Evolutionary conservation across 495 filamentous ascomycete genomes (phyloP).

Genomic region (Xylaria longipes): DNA sequence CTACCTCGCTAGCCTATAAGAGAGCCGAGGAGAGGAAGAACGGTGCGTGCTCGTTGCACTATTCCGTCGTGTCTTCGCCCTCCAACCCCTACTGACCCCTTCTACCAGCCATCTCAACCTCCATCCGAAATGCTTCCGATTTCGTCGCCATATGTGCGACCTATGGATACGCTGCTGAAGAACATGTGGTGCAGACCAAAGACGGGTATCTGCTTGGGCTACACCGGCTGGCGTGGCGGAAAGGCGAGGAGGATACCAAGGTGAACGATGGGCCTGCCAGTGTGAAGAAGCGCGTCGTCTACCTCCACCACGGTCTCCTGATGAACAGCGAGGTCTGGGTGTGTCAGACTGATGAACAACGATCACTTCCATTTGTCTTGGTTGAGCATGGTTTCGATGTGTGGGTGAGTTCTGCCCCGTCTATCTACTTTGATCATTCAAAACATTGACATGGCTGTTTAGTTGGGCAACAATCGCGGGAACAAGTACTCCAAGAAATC

Average conservation of each 20-base stretch:
- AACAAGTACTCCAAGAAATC: conserved; percentile 99
- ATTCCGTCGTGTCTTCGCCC: neutral
- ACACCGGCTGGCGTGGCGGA: conserved; percentile 82
- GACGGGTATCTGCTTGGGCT: conserved; percentile 94
- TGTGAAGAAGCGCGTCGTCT: conserved; percentile 83
- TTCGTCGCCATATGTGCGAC: conserved; percentile 90
- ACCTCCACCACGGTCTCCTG: conserved; percentile 92
- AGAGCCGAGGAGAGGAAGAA: conserved; percentile 65
- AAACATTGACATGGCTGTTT: conserved; percentile 14
- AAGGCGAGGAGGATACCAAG: conserved; percentile 74
- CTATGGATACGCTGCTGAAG: conserved; percentile 90
- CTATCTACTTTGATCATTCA: neutral
- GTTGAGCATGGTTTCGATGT: conserved; percentile 96
- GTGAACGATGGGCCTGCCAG: conserved; percentile 77
- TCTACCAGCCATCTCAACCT: conserved; percentile 53
- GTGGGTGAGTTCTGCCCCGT: conserved; percentile 67
- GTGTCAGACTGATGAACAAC: conserved; percentile 83
- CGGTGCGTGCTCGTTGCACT: conserved; percentile 42
- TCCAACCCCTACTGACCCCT: conserved; percentile 31
- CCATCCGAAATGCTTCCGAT: conserved; percentile 74
- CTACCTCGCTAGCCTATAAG: conserved; percentile 72
- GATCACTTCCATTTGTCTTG: conserved; percentile 85
- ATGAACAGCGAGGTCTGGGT: conserved; percentile 99
- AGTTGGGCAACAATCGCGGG: conserved; percentile 94
- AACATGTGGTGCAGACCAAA: conserved; percentile 91